phyloP scores from a whole-genome alignment of 768 basidiomycete species.

The Leccinum broughii region DNA sequence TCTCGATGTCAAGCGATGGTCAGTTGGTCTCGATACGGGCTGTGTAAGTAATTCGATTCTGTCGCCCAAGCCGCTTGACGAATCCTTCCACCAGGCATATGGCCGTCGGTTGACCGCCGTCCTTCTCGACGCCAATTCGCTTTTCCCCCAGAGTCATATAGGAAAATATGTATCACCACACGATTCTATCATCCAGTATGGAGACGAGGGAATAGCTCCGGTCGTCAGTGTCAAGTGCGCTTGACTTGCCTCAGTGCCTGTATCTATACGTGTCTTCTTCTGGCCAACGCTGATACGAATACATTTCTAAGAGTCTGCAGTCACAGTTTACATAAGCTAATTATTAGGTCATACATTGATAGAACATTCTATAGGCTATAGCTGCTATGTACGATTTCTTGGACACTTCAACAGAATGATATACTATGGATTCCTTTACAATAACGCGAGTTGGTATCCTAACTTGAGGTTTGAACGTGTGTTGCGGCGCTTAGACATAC shows the following conservation, averaged over 20 bases:
- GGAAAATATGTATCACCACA: slow-evolving; percentile 16
- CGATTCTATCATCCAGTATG: slow-evolving; percentile 47
- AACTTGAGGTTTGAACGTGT: too few species aligned
- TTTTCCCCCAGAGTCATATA: slow-evolving; percentile 13
- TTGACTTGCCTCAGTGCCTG: neutral
- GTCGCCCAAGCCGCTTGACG: neutral
- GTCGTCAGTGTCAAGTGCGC: slow-evolving; percentile 54
- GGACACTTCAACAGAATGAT: too few species aligned
- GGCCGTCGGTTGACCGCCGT: slow-evolving; percentile 64
- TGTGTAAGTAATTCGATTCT: slow-evolving; percentile 54
- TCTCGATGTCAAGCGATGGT: slow-evolving; percentile 81
- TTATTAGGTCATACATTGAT: too few species aligned
- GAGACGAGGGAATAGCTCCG: slow-evolving; percentile 51
- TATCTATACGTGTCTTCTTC: neutral
- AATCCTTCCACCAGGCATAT: slow-evolving; percentile 45
- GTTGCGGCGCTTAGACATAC: too few species aligned
- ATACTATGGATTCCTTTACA: too few species aligned
- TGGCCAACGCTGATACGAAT: neutral
- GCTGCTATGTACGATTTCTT: too few species aligned
- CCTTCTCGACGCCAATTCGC: slow-evolving; percentile 45
- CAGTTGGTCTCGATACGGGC: slow-evolving; percentile 83
- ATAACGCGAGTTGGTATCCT: too few species aligned
- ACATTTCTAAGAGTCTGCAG: neutral
- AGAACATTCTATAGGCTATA: too few species aligned
- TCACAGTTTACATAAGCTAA: too few species aligned